These are phyloP conservation scores for Filobasidium floriforme DNA, from an alignment of 768 basidiomycete species.

Conservation along the genomic window DNA sequence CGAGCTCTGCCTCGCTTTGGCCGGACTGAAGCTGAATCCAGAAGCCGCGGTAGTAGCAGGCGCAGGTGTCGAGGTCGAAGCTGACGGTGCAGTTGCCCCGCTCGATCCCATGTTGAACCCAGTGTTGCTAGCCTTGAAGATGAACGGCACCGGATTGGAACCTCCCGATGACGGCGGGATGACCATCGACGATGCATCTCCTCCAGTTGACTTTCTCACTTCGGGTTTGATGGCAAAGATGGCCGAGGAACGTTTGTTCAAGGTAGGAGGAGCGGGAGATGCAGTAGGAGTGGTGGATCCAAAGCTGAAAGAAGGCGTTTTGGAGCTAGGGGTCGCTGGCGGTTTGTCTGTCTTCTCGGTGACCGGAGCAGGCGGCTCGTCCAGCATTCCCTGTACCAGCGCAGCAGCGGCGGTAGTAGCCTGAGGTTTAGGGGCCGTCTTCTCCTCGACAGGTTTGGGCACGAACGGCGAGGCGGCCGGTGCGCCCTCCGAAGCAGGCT, in stretches of 20 bases:
- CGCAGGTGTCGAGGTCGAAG: not conserved
- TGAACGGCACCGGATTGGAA: constrained; percentile 4
- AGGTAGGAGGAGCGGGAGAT: not conserved
- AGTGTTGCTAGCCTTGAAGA: constrained; percentile 18
- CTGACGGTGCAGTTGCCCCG: not conserved
- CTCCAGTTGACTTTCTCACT: constrained; percentile 13
- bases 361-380: not conserved
- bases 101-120: constrained; percentile 17
- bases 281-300: not conserved
- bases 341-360: not conserved
- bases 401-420: constrained; percentile 2
- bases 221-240: constrained; percentile 24
- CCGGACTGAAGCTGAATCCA: constrained; percentile 10
- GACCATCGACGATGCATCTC: constrained; percentile 9
- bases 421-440: not conserved
- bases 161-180: constrained; percentile 6
- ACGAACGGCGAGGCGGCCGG: constrained; percentile 9
- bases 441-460: not conserved
- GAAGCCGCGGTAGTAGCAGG: constrained; percentile 1
- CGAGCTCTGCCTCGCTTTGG: constrained; percentile 13
- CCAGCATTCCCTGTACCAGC: constrained; percentile 13
- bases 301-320: not conserved
- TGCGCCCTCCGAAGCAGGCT: constrained; percentile 4
- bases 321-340: not conserved
- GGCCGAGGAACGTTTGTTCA: constrained; percentile 6